Evolutionary conservation across 2,329 filamentous ascomycete species (phyloP).

Genomic region (Diaporthe nobilis): DNA sequence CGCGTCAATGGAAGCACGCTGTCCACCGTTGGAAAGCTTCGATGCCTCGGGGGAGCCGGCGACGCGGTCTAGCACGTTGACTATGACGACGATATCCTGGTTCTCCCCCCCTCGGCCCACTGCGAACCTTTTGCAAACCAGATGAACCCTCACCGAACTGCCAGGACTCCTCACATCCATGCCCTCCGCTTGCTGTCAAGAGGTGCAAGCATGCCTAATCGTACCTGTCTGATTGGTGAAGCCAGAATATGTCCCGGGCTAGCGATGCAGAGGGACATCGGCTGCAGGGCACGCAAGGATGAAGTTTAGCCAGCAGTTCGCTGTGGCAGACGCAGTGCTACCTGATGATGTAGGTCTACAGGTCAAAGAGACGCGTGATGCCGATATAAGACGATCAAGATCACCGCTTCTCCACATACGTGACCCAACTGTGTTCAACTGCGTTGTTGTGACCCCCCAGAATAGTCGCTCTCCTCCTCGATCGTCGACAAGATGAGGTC

Average conservation of each 20-base stretch:
- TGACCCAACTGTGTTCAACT: no score
- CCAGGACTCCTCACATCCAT: not conserved
- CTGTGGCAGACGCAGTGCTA: conserved; percentile 13
- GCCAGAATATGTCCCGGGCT: not conserved
- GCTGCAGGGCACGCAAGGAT: not conserved
- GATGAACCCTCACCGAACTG: not conserved
- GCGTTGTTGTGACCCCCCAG: not conserved
- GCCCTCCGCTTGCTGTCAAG: not conserved
- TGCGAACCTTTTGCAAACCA: not conserved
- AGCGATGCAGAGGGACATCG: conserved; percentile 11
- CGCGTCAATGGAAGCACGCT: conserved; percentile 7
- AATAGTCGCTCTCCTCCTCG: not conserved
- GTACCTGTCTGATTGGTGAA: conserved; percentile 10
- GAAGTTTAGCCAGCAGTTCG: not conserved
- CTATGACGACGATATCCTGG: conserved; percentile 10
- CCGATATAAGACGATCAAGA: not conserved
- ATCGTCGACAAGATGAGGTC: conserved; percentile 1
- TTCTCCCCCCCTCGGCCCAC: not conserved
- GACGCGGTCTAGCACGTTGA: conserved; percentile 10
- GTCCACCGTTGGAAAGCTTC: conserved; percentile 18
- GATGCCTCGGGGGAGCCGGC: conserved; percentile 13
- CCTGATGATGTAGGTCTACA: conserved; percentile 14
- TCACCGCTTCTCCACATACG: not conserved
- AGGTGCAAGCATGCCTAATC: conserved; percentile 15
- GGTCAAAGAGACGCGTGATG: not conserved